Evolutionary conservation across 768 basidiomycete genomes (phyloP).

Genomic region (Hydnum rufescens): DNA sequence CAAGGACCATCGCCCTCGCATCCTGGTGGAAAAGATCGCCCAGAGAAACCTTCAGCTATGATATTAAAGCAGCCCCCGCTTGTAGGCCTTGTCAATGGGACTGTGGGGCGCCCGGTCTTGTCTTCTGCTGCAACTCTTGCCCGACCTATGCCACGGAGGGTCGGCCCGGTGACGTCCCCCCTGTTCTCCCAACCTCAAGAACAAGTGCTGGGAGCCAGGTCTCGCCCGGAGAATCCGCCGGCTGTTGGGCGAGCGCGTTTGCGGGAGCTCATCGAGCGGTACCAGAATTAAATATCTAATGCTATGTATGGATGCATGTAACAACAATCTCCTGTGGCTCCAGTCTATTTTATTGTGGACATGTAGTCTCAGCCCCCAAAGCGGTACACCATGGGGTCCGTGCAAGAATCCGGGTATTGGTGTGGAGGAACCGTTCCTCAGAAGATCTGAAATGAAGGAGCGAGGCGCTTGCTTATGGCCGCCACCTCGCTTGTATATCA

Average conservation of each 20-base stretch:
- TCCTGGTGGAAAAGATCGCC: background rate
- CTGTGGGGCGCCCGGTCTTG: background rate
- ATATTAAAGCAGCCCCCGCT: background rate
- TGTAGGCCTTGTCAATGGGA: background rate
- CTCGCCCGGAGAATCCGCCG: background rate
- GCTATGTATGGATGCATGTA: too few species aligned
- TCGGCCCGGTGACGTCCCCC: background rate
- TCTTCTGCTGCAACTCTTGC: background rate
- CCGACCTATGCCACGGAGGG: too few species aligned
- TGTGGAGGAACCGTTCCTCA: too few species aligned
- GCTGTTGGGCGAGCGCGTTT: conserved; percentile 4
- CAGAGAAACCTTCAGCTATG: background rate
- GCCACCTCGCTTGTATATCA: too few species aligned
- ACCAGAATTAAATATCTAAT: background rate
- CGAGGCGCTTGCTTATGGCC: too few species aligned
- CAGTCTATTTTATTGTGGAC: too few species aligned
- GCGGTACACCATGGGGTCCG: too few species aligned
- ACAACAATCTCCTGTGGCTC: too few species aligned
- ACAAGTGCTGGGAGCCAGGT: background rate
- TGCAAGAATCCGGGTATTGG: too few species aligned
- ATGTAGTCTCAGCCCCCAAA: too few species aligned
- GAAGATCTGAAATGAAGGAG: too few species aligned
- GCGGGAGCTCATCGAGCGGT: background rate
- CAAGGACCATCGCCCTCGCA: background rate
- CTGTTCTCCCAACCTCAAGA: background rate